A percentile compares a stretch with the other conserved stretches of the same genome.
phyloP scores from a whole-genome alignment of 441 rosid species.

The Jatropha podagrica region DNA sequence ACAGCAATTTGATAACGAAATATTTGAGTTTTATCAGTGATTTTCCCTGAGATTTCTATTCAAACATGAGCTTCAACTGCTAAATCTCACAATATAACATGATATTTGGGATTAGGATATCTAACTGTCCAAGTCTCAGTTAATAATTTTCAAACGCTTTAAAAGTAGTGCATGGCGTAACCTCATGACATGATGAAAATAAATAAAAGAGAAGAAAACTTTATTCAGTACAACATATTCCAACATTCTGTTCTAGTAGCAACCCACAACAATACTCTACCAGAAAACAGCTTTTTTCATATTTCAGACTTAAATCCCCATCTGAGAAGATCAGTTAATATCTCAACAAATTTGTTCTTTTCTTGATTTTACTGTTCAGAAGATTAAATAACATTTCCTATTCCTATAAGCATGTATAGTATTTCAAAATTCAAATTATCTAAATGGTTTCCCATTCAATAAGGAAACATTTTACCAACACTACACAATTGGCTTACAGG shows the following conservation, averaged over 20 bases:
- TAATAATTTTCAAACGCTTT: neutral
- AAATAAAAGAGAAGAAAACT: neutral
- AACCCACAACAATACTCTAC: neutral
- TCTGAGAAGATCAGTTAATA: neutral
- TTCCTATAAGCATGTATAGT: neutral
- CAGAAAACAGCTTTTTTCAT: neutral
- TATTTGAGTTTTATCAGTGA: neutral
- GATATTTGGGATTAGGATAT: neutral
- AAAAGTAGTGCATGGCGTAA: neutral
- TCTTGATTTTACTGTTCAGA: neutral
- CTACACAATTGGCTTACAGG: constrained; percentile 3
- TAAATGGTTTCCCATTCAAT: neutral
- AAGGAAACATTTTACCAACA: neutral
- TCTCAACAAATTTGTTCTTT: neutral
- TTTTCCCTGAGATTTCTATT: neutral
- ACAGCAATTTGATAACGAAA: neutral
- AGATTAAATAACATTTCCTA: neutral
- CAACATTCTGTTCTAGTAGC: neutral
- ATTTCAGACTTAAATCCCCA: neutral
- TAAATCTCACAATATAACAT: neutral
- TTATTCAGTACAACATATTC: neutral
- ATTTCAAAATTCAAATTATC: neutral
- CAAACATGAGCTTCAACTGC: neutral
- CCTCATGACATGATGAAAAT: neutral
- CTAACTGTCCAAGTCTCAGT: neutral